Evolutionary conservation across 495 filamentous ascomycete genomes (phyloP).

Genomic region (Halenospora varia): DNA sequence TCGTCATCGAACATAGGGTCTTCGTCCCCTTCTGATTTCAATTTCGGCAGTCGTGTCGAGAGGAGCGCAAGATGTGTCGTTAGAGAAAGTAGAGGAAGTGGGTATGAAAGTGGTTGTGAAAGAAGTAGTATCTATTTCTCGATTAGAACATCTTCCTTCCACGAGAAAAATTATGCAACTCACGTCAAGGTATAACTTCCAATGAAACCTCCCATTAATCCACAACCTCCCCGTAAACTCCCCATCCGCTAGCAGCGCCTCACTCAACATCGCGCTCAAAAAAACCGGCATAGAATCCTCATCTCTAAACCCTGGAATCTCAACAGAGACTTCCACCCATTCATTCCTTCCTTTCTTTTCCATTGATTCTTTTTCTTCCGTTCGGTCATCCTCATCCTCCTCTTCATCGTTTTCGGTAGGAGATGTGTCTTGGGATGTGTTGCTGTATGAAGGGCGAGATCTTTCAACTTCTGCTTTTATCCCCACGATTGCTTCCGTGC

Average conservation of each 20-base stretch:
- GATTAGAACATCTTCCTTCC: no score
- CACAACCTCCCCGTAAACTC: slow-evolving; percentile 65
- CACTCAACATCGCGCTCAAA: slow-evolving; percentile 78
- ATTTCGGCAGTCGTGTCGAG: slow-evolving; percentile 73
- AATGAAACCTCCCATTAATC: slow-evolving; percentile 89
- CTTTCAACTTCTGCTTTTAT: slow-evolving; percentile 91
- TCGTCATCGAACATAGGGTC: slow-evolving; percentile 98
- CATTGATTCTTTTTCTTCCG: slow-evolving; percentile 26
- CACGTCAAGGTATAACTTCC: slow-evolving; percentile 94
- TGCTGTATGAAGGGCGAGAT: slow-evolving; percentile 35
- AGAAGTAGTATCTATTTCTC: slow-evolving; percentile 81
- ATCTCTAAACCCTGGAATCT: slow-evolving; percentile 82
- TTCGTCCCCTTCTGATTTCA: slow-evolving; percentile 83
- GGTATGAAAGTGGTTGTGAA: slow-evolving; percentile 86
- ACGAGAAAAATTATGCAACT: no score
- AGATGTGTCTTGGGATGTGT: background rate
- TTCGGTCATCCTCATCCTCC: slow-evolving; percentile 21
- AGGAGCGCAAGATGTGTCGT: slow-evolving; percentile 96
- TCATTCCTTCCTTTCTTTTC: slow-evolving; percentile 41
- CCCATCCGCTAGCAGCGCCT: slow-evolving; percentile 76
- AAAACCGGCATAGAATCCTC: slow-evolving; percentile 90
- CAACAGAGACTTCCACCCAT: slow-evolving; percentile 82
- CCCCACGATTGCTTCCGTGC: slow-evolving; percentile 91
- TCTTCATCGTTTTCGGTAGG: slow-evolving; percentile 30
- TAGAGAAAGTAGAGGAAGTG: slow-evolving; percentile 84